These are phyloP conservation scores for Beauveria brongniartii DNA, from an alignment of 2,329 filamentous ascomycete genomes.

Conservation along the genomic window DNA sequence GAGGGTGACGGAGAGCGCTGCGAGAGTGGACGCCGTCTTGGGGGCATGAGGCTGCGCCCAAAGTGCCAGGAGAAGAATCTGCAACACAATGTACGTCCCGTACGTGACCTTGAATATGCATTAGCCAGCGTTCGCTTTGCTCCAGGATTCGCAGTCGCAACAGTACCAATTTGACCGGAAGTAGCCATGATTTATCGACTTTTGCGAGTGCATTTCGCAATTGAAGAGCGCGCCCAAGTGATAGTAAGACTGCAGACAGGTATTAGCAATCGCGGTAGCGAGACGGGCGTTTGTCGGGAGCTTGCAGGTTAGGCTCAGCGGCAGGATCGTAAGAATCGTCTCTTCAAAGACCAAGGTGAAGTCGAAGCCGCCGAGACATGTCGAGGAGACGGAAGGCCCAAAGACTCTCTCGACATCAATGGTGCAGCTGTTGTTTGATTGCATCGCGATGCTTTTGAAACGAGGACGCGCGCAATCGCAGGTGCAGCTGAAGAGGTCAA, in stretches of 20 bases:
- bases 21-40: slow-evolving; percentile 15
- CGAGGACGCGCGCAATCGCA: not conserved
- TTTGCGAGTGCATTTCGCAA: slow-evolving; percentile 6
- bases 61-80: slow-evolving; percentile 14
- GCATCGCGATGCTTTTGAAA: not conserved
- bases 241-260: not conserved
- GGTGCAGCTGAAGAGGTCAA: not conserved
- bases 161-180: not conserved
- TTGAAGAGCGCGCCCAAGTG: slow-evolving; percentile 10
- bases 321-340: slow-evolving; percentile 17
- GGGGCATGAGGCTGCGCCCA: slow-evolving; percentile 13
- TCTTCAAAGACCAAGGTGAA: slow-evolving; percentile 23
- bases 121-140: not conserved
- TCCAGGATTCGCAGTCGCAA: not conserved
- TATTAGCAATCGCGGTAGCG: not conserved
- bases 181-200: slow-evolving; percentile 4
- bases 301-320: slow-evolving; percentile 15
- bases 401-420: slow-evolving; percentile 11
- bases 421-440: slow-evolving; percentile 1
- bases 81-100: slow-evolving; percentile 5
- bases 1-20: slow-evolving; percentile 13
- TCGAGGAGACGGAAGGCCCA: slow-evolving; percentile 14
- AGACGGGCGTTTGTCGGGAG: not conserved
- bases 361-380: slow-evolving; percentile 21
- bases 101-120: not conserved